Evolutionary conservation across 768 basidiomycete genomes (phyloP), one percentile per base, ranked within the genome.

Genomic region (Macrolepiota fuliginosa): DNA sequence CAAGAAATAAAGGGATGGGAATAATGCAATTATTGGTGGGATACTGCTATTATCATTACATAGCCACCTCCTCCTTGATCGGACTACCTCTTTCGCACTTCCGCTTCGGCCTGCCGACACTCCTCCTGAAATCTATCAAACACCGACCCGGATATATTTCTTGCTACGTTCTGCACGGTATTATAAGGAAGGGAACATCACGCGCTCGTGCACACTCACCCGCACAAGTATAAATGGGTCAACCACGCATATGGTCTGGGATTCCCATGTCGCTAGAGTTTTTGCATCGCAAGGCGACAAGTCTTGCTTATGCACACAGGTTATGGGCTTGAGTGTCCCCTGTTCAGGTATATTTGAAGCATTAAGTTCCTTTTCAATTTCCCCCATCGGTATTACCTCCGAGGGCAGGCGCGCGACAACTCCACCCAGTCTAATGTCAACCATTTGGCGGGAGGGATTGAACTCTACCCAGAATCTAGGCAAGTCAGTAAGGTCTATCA

Each of bases 391-490:
- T 24, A 54, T 54, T 19, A 25, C 22, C 42, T 46, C 35, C 9
- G 49, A 10, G 11, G 42, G 22, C 11, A 24, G 7, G 47, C 64
- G 71, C 46, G 65, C 64, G 9, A 75, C 46, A 19, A 79, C 63
- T 7, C 81, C 81, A 12, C 81, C 83, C 25, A 73, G 62, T 2
- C 79, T 75, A 46, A 83, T 73, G 59, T 74, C 77, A 37, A 78
- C 64, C 56, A 75, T 64, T 22, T 72, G 54, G 5, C 58, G 55
- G 0, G 57, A 52, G 61, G 78, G 79, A 3, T 76, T 56, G 58
- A 79, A 80, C 35, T 75, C 72, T 27, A 69, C 75, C 81, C 81
- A 86, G 65, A 77, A 83, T 35, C 84, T 85, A 62, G 4, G 6
- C 25, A 29, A 12, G n/a, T 53, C 57, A 61, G 10, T 29, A 51